Base-by-base conservation (phyloP, 1,284 basidiomycete species). In the Austroboletus novae-zelandiae region DNA sequence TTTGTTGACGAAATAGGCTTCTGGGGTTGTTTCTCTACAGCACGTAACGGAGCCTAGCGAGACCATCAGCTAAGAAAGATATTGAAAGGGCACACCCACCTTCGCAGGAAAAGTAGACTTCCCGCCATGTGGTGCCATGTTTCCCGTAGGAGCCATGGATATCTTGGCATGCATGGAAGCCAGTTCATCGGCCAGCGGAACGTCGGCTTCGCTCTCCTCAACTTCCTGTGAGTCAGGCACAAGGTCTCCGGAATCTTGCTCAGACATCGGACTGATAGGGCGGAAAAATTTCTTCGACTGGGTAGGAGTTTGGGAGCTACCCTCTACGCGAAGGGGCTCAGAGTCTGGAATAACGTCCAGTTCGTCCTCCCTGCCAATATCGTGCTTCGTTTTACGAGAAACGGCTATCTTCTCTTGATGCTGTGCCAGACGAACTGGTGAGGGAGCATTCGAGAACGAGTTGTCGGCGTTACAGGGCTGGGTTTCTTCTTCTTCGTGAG, bases 321-420 rank as follows among this genome's bases (percentile, higher is more conserved):
- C 35, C 18, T 45, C 65, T 39, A 55, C 61, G 48, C 55, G 56
- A 50, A 64, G 54, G 41, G 79, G 77, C 50, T 83, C 80, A 8
- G 80, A 84, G 58, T 84, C 83, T 5, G 82, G 81, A 17, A 85
- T 69, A 46, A 82, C 47, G 42, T 77, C 76, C 58, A 71, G 68
- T 6, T 54, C 50, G 43, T 62, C 69, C 9, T 40, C 45, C 4
- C 25, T 30, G 32, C 27, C 44, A 40, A 17, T 31, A 15, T 8
- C 11, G 17, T 44, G 55, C 29, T 25, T 17, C 25, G 27, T 11
- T 27, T 23, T 31, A 39, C 32, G 56, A 34, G 44, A 29, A 36
- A 15, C 14, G 14, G 30, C 3, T 4, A 17, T 15, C 31, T 46
- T 46, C 10, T 34, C 49, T 15, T 43, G 50, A 31, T 17, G 52